These are phyloP conservation scores for Aspergillus intermedius DNA, from an alignment of 2,329 filamentous ascomycete genomes.

Conservation along the genomic window DNA sequence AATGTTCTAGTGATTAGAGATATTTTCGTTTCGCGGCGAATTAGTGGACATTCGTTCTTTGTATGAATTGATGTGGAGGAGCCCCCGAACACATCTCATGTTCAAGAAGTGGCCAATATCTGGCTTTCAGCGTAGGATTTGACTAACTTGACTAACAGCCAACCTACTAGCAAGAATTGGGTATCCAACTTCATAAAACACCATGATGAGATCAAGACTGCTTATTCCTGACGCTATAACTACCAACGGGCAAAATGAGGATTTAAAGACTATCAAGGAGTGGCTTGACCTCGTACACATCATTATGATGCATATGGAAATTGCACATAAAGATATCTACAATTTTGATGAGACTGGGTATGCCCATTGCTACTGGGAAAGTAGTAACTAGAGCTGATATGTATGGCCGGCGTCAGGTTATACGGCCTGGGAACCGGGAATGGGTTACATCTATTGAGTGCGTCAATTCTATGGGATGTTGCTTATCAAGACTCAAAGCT, in stretches of 20 bases:
- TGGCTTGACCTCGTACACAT: constrained; percentile 6
- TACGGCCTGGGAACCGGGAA: constrained; percentile 7
- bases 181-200: constrained; percentile 2
- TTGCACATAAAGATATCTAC: constrained; percentile 7
- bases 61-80: too few relatives aligned
- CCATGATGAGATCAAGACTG: not conserved
- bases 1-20: not conserved
- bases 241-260: not conserved
- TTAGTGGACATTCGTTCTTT: too few relatives aligned
- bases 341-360: constrained; percentile 3
- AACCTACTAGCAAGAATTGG: constrained; percentile 1
- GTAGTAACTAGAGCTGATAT: constrained; percentile 7
- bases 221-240: not conserved
- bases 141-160: too few relatives aligned
- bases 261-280: not conserved
- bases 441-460: not conserved
- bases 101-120: not conserved
- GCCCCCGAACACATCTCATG: too few relatives aligned
- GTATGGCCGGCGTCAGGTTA: constrained; percentile 1
- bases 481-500: constrained; percentile 3
- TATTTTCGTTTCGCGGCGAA: too few relatives aligned
- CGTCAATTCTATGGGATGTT: not conserved
- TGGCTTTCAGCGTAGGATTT: too few relatives aligned
- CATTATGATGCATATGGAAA: constrained; percentile 5
- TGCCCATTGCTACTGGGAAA: not conserved